Evolutionary conservation across 1,139 yeast species (phyloP).

Genomic region (Arxiozyma telluris): DNA sequence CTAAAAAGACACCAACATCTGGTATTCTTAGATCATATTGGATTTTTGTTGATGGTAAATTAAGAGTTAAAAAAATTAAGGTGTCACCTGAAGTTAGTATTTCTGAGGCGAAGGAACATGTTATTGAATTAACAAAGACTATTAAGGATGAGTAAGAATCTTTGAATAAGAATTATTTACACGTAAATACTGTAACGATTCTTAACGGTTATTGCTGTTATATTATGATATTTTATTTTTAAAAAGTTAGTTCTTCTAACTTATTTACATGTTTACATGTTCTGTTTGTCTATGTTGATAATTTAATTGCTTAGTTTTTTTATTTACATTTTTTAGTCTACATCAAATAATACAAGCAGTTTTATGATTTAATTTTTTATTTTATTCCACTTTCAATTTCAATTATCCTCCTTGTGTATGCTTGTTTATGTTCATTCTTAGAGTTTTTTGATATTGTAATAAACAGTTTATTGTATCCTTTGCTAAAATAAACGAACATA

Average conservation of each 20-base stretch:
- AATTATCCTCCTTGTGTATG: neutral
- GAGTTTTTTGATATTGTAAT: neutral
- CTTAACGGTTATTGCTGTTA: too few relatives aligned
- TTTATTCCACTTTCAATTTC: neutral
- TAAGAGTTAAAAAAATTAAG: conserved; percentile 53
- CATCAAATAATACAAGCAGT: neutral
- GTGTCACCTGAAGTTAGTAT: conserved; percentile 76
- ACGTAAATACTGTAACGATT: neutral
- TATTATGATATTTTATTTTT: neutral
- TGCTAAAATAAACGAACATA: neutral
- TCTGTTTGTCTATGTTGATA: neutral
- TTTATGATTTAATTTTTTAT: neutral
- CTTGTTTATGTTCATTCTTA: neutral
- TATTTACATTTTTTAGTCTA: neutral
- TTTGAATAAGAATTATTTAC: too few relatives aligned
- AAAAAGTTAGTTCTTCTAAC: neutral
- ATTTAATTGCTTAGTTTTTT: neutral
- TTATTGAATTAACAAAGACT: conserved; percentile 28
- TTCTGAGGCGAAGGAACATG: conserved; percentile 49
- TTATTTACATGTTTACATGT: neutral
- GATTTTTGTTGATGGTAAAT: conserved; percentile 72
- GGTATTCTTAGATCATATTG: conserved; percentile 86
- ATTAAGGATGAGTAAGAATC: neutral
- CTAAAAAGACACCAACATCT: conserved; percentile 50
- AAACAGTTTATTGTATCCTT: neutral